Base-by-base conservation (phyloP, 495 filamentous ascomycete genomes). In the Barbatosphaeria neglecta region DNA sequence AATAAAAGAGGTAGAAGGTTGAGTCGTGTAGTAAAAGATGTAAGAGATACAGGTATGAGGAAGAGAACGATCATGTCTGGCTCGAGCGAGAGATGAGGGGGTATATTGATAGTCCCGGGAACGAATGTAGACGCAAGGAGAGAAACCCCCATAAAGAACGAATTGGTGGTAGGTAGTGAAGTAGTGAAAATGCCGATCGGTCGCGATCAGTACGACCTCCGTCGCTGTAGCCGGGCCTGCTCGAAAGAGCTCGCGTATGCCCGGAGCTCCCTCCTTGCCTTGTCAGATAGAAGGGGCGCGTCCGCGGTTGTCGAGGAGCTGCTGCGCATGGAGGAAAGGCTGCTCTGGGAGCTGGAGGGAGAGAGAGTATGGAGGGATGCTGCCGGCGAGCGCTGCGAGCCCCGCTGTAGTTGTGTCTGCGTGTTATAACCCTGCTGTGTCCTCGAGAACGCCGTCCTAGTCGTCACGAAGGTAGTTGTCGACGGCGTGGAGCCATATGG, bases 181-280 rank as follows among this genome's bases (percentile, higher is more conserved):
- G 33, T 50, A 50, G 50, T 43, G 43, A 48, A 46, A 9, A 38
- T 37, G 45, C 16, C 13, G 31, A 41, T n/a, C 16, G 20, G 46
- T 15, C n/a, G n/a, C n/a, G n/a, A n/a, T 42, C 63, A 67, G 57
- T 64, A 59, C 35, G 75, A 78, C 57, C 74, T 70, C 48, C 73
- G 54, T 48, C 75, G 65, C 46, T 69, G 66, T 27, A 68, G 61
- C 45, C 87, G 78, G 42, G 83, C 77, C 45, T 83, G 86, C 58
- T 95, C 89, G 66, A 96, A 95, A 4, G 81, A 87, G 60, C 80
- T 83, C 27, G 86, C 86, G 63, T 95, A 96, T 47, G 82, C 81
- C 40, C 84, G 78, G 42, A 96, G 77, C 62, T 94, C 86, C 59
- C 77, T 82, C 49, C 81, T 80, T 20, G 84, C 79, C 62, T 86